Base-by-base conservation (phyloP, 202 grass and related monocot genomes). In the Carex arenaria region DNA sequence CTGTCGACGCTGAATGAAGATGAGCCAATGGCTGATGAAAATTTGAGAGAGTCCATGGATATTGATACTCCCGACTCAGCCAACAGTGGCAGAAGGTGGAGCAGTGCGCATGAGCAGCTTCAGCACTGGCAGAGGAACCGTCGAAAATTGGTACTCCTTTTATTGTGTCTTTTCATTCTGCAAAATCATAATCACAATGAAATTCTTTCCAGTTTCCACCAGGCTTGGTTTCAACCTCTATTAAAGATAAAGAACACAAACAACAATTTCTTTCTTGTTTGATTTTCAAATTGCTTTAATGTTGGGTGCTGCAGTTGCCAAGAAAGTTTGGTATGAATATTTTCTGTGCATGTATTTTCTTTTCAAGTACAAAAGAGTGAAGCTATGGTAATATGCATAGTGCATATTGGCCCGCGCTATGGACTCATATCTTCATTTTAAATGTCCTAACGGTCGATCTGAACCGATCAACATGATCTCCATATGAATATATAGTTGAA, bases 121-220 rank as follows among this genome's bases (percentile, higher is more conserved):
- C 95, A 93, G 73, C 96, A 98, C 78, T 98, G 96, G 96, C 91
- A 98, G 82, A 93, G 88, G 86, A 98, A 98, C 72, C 89, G 96
- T 62, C 81, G 96, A 90, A 98, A 90, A 75, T 84, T 98, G 91
- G 96, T 98, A 95, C 72, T 55, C 76, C 20, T 79, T 3, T 64
- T 89, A 64, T 84, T 59, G 3, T 78, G 8, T 20, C 78, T 6
- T 73, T 82, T 86, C 51, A 79, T 60, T 75, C 32, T 67, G 53
- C 17, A 42, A 57, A 72, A 7, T 52, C 54, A 54, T 51, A 85
- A 64, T 72, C n/a, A 32, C 20, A 36, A 15, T 8, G 14, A 60
- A 19, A 78, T 78, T 54, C 13, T 36, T 78, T 60, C 20, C 51
- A 36, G 54, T 78, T 60, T 78, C 1, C 31, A 34, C 53, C 4